phyloP scores from a whole-genome alignment of 1,139 yeast genomes.

The Spencermartinsiella ligniputridi region DNA sequence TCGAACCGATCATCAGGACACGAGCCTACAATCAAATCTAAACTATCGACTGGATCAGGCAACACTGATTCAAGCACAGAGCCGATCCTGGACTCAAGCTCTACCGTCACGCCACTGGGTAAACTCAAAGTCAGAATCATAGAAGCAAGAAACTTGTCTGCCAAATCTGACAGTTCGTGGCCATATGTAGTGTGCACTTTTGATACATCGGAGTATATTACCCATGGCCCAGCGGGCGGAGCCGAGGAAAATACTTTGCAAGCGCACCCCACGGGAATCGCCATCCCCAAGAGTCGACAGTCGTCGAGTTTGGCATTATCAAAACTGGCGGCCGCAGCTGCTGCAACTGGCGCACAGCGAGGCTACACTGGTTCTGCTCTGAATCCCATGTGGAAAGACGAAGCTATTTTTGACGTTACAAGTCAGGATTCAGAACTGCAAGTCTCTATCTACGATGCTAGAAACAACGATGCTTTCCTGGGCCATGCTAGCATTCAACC shows the following conservation, averaged over 20 bases:
- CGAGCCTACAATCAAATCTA: neutral
- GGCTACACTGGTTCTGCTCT: constrained; percentile 38
- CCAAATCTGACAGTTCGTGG: constrained; percentile 50
- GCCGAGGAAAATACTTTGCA: constrained; percentile 6
- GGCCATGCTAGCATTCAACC: constrained; percentile 82
- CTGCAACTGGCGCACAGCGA: constrained; percentile 12
- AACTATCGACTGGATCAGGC: neutral
- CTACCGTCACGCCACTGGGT: constrained; percentile 39
- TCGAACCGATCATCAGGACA: neutral
- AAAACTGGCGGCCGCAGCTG: constrained; percentile 20
- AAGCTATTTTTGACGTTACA: constrained; percentile 86
- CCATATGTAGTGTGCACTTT: constrained; percentile 94
- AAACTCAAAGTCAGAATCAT: constrained; percentile 74
- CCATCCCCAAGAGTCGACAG: constrained; percentile 42
- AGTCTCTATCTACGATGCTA: constrained; percentile 81
- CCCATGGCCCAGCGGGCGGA: constrained; percentile 47
- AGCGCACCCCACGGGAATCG: constrained; percentile 32
- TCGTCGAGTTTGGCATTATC: constrained; percentile 60
- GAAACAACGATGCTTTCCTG: constrained; percentile 72
- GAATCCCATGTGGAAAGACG: constrained; percentile 85
- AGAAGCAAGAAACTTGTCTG: constrained; percentile 67
- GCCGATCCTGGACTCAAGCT: neutral
- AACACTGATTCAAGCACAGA: neutral
- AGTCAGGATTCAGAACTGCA: constrained; percentile 71
- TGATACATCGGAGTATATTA: constrained; percentile 86